Evolutionary conservation across 1,139 yeast genomes (phyloP).

Genomic region (Blastobotrys elegans): DNA sequence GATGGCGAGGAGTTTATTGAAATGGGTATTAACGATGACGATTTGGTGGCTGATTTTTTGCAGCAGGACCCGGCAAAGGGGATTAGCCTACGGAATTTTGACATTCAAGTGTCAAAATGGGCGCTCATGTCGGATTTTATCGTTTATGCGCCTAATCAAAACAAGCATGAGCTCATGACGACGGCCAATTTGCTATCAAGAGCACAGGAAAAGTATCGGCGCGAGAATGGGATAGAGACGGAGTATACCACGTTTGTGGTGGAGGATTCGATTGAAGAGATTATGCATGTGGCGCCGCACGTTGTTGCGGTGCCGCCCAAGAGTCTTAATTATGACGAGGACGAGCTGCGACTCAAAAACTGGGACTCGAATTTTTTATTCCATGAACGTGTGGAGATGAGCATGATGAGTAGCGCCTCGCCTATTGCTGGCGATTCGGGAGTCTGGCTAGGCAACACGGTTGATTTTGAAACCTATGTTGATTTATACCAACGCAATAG

Average conservation of each 20-base stretch:
- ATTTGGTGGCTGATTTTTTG: slow-evolving; percentile 35
- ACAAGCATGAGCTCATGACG: slow-evolving; percentile 25
- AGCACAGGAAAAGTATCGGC: slow-evolving; percentile 25
- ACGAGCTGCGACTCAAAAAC: slow-evolving; percentile 37
- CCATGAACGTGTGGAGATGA: slow-evolving; percentile 75
- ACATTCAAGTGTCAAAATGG: slow-evolving; percentile 67
- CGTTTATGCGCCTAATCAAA: slow-evolving; percentile 48
- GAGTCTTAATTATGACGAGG: slow-evolving; percentile 21
- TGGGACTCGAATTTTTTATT: slow-evolving; percentile 73
- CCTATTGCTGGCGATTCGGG: slow-evolving; percentile 33
- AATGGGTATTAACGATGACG: background rate
- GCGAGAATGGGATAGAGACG: slow-evolving; percentile 13
- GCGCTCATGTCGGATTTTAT: slow-evolving; percentile 65
- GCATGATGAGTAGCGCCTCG: slow-evolving; percentile 80
- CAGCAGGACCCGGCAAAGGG: slow-evolving; percentile 55
- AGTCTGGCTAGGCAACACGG: slow-evolving; percentile 77
- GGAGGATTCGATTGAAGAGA: slow-evolving; percentile 23
- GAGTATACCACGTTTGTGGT: slow-evolving; percentile 24
- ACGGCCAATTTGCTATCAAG: slow-evolving; percentile 23
- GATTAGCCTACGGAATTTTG: slow-evolving; percentile 68
- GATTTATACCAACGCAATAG: slow-evolving; percentile 16
- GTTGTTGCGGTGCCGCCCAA: slow-evolving; percentile 29
- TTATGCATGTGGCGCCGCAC: slow-evolving; percentile 27
- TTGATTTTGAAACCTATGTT: slow-evolving; percentile 41
- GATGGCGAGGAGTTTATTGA: background rate